These are phyloP conservation scores for Colletotrichum sp. DNA, from an alignment of 2,329 filamentous ascomycete genomes.

Conservation along the genomic window DNA sequence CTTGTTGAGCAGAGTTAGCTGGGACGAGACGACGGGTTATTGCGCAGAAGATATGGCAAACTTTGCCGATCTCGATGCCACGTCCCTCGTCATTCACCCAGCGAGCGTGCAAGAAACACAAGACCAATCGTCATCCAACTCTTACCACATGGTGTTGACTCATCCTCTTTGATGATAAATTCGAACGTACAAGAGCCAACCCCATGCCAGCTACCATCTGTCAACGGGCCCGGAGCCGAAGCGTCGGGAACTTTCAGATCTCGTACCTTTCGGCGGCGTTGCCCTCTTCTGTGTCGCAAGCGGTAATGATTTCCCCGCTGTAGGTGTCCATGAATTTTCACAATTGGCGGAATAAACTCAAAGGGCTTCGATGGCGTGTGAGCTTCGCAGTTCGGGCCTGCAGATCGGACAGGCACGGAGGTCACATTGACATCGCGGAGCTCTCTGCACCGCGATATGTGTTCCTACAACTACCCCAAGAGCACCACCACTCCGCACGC, in stretches of 20 bases:
- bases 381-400: neutral
- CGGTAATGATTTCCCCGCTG: neutral
- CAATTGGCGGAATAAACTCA: neutral
- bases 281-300: neutral
- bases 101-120: neutral
- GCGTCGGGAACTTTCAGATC: neutral
- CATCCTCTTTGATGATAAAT: neutral
- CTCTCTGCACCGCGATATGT: neutral
- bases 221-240: neutral
- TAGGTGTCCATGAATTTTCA: neutral
- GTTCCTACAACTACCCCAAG: neutral
- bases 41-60: neutral
- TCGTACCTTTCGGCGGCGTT: neutral
- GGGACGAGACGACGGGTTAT: constrained; percentile 13
- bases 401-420: neutral
- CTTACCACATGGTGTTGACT: neutral
- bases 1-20: constrained; percentile 8
- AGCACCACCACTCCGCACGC: neutral
- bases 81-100: neutral
- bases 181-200: neutral
- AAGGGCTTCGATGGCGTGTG: neutral
- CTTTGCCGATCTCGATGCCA: constrained; percentile 4
- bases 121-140: neutral
- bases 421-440: neutral
- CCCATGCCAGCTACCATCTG: neutral